Base-by-base conservation (phyloP, 2,329 filamentous ascomycete genomes). In the Rutstroemia sydowiana region DNA sequence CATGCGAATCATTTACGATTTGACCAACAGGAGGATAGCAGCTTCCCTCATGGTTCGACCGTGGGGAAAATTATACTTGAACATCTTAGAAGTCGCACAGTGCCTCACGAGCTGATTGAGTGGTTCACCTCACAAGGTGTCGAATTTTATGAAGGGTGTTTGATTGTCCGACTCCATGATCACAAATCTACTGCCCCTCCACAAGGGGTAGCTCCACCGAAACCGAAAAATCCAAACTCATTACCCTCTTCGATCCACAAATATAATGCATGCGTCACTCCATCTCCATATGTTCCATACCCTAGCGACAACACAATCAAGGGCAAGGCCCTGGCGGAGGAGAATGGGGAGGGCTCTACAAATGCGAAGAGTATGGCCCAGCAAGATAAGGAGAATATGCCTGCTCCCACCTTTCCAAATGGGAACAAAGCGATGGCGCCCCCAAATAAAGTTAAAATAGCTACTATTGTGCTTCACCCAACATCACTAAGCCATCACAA, bases 81-180 rank as follows among this genome's bases (percentile, higher is more conserved):
- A 59, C 90, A 95, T 67, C 69, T 97, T 42, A 78, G 78, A 58
- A 74, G 73, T 39, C 81, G 85, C 52, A 95, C 88, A 0, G 75
- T 98, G 32, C 93, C 93, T 1, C 90, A 96, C 68, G 90, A 96
- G 61, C 81, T 97, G 66, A 72, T 97, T 10, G 82, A 86, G 44
- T 85, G 92, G 59, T 80, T 98, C 50, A 75, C 76, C 16, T 10
- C 34, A 41, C 44, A 20, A 11, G 81, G 82, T 18, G 85, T 95
- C 13, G 76, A 78, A 9, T 97, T 95, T 66, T 98, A 97, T 66
- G 91, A 97, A 68, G 90, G 87, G 30, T 95, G 92, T 65, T 77
- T 98, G 52, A 97, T 98, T 60, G 90, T 98, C 32, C 85, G 95
- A 68, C 75, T 97, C n/a, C 81, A 95, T 63, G 88, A 97, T 66